phyloP scores from a whole-genome alignment of 2,329 filamentous ascomycete species.

The Scedosporium aurantiacum region DNA sequence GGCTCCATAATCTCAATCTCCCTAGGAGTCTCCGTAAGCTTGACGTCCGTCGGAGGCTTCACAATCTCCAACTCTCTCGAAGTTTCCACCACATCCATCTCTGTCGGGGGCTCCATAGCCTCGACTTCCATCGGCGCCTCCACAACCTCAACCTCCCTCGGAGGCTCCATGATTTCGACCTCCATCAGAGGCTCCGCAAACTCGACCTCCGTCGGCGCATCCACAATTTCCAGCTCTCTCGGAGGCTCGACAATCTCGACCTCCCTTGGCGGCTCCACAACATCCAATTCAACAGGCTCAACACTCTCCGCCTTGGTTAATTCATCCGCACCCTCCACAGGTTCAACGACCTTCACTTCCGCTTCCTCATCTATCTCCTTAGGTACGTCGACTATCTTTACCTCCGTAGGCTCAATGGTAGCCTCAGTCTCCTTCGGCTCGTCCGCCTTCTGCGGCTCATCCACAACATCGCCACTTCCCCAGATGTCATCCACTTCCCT shows the following conservation, averaged over 20 bases:
- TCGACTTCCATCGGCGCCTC: neutral
- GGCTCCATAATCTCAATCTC: neutral
- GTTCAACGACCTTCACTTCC: neutral
- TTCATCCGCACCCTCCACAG: neutral
- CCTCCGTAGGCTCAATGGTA: neutral
- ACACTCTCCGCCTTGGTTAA: neutral
- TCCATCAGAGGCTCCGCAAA: neutral
- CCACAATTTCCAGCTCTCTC: neutral
- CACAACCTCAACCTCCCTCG: neutral
- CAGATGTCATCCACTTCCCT: conserved; percentile 3
- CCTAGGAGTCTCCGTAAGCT: neutral
- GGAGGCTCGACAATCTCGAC: neutral
- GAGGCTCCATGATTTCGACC: neutral
- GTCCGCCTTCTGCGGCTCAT: conserved; percentile 6
- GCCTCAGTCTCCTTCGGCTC: neutral
- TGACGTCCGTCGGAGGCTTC: neutral
- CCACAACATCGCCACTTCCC: conserved; percentile 12
- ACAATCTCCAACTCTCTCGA: neutral
- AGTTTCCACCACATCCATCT: neutral
- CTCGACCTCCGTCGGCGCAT: neutral
- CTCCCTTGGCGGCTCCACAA: neutral
- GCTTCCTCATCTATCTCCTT: neutral
- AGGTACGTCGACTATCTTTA: neutral
- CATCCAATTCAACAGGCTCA: neutral
- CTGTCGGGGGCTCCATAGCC: neutral